Evolutionary conservation across 2,329 filamentous ascomycete species (phyloP), one percentile per base, ranked within the genome.

Genomic region (Ophiostoma quercus): DNA sequence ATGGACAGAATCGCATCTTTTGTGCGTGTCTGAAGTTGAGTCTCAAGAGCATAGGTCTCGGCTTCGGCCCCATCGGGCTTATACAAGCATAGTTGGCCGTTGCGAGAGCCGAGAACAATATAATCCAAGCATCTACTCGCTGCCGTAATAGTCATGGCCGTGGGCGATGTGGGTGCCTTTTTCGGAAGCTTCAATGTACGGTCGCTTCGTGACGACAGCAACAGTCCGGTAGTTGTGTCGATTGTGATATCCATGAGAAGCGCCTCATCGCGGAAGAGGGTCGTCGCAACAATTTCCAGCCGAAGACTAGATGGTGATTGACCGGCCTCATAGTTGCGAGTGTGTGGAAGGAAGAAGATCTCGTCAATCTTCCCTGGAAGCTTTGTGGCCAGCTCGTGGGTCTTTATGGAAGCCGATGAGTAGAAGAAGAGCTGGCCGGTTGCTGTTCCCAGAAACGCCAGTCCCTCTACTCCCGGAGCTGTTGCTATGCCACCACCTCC

Each of bases 1-100:
- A 97, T 85, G 51, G 84, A 83, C 2, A 91, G 94, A 62, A 97
- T 86, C 8, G 90, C 85, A 47, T 82, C 79, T 2, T 67, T 66
- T 6, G 72, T 71, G 6, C 67, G 70, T 29, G 72, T 71, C 34
- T 74, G 71, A 2, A 68, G 29, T 34, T 73, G 68, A 78, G 78
- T 16, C 78, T 72, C 74, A 0, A 75, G 75, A 4, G 37, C 32
- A 41, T 39, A 51, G 14, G n/a, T 11, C 19, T 43, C 65, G 39
- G 22, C 34, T 1, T 22, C 19, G 62, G 5, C 29, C 3, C 7
- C 43, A 2, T 19, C 11, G 7, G 63, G 57, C 39, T 72, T 63
- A 65, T 82, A 80, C 14, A 82, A 70, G 2, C 81, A 78, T 5
- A 88, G 74, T 43, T 78, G 81, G 1, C 86, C 86, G 57, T 82